phyloP scores from a whole-genome alignment of 1,284 basidiomycete genomes.

The Heterobasidion occidentale region DNA sequence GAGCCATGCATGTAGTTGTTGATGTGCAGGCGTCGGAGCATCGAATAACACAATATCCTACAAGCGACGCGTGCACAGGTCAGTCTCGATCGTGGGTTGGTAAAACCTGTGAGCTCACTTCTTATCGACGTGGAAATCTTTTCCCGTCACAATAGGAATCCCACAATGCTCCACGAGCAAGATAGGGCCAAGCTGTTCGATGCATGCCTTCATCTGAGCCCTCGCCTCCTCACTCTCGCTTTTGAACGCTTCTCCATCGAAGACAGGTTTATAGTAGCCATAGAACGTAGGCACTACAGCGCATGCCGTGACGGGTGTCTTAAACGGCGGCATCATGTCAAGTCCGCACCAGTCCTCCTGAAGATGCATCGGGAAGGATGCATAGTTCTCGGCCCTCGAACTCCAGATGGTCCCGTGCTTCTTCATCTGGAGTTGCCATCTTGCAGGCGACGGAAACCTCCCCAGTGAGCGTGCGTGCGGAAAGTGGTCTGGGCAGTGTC shows the following conservation, averaged over 20 bases:
- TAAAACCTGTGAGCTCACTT: conserved; percentile 15
- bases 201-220: conserved; percentile 1
- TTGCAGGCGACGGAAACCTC: conserved; percentile 28
- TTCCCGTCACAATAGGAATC: conserved; percentile 18
- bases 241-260: conserved; percentile 4
- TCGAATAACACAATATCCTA: conserved; percentile 34
- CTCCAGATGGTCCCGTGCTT: conserved; percentile 20
- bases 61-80: background rate
- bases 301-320: conserved; percentile 34
- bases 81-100: background rate
- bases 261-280: conserved; percentile 38
- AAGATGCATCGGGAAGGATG: conserved; percentile 33
- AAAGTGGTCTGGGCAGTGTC: conserved; percentile 22
- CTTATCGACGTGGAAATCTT: conserved; percentile 24
- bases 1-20: conserved; percentile 35
- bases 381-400: conserved; percentile 37
- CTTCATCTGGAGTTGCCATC: conserved; percentile 11
- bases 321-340: conserved; percentile 31
- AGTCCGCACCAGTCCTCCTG: conserved; percentile 41
- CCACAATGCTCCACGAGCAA: conserved; percentile 47
- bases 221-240: background rate
- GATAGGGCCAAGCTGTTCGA: conserved; percentile 30
- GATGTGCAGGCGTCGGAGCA: conserved; percentile 32
- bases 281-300: conserved; percentile 47
- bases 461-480: conserved; percentile 15